Percentiles rank a stretch among this genome's conserved stretches.
phyloP scores from a whole-genome alignment of 2,329 filamentous ascomycete species.

The Penicillium thymicola region DNA sequence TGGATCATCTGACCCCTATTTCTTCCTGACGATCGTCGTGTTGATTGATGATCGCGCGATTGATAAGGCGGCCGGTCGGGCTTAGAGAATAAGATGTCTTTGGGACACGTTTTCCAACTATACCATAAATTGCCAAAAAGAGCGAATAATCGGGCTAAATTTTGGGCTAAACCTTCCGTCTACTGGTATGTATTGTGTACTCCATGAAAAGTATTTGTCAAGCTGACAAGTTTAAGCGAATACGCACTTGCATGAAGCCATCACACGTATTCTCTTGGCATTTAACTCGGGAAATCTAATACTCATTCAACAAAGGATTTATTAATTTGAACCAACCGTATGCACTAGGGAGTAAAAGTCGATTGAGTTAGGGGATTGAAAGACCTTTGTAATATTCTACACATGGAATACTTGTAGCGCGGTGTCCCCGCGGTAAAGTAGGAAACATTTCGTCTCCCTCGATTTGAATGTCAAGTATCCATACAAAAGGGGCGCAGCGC shows the following conservation, averaged over 20 bases:
- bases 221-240: neutral
- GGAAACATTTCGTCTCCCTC: too few relatives aligned
- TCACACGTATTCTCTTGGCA: neutral
- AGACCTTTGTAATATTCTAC: neutral
- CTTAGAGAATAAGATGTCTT: neutral
- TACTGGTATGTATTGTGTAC: neutral
- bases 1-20: too few relatives aligned
- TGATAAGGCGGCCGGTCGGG: neutral
- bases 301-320: too few relatives aligned
- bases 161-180: neutral
- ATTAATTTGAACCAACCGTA: too few relatives aligned
- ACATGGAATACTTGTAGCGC: neutral
- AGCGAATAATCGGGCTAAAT: neutral
- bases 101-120: neutral
- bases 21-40: neutral
- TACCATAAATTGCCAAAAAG: neutral
- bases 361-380: too few relatives aligned
- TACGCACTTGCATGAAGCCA: conserved; percentile 1
- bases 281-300: neutral
- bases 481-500: neutral
- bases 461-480: neutral
- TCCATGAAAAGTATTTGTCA: neutral
- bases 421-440: too few relatives aligned
- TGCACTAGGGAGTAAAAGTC: too few relatives aligned
- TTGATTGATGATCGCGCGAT: neutral